Base-by-base conservation (phyloP, 192 early-diverging fungal genomes). In the Allomyces arbusculus region DNA sequence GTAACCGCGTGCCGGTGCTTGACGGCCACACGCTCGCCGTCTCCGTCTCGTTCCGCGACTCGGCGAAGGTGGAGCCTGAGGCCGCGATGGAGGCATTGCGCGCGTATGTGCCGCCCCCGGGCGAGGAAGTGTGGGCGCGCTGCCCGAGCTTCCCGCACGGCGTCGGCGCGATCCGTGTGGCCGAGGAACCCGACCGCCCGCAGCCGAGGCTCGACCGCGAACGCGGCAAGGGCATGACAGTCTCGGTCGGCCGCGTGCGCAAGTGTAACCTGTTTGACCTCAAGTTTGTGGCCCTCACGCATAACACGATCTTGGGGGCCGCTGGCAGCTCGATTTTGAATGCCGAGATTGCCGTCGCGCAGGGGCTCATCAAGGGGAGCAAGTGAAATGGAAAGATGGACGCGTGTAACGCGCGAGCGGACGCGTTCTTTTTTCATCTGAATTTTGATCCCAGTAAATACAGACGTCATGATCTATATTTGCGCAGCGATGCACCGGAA, bases 241-340 rank as follows among this genome's bases (percentile, higher is more conserved):
- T 98, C 61, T 89, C 88, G n/a, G 89, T 98, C 24, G 95, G 95
- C 14, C 82, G 95, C 65, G 82, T 95, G 63, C 81, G 93, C 62
- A 67, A 74, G 33, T 95, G 93, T 68, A 82, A 84, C 64, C 80
- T 96, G 24, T 86, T 98, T 65, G 91, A 96, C 69, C 79, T 94
- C 71, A 94, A 90, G 77, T 92, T 98, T 62, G 85, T 87, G 11
- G 72, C 94, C 33, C 77, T 98, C 16, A 86, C 87, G 24, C 95
- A 98, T 78, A 98, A 98, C 75, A 98, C 95, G 44, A 82, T 98
- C 61, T 80, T 98, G 63, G 95, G 95, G 61, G 95, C 95, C 23
- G 95, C 95, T 23, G 93, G 93, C 61, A 88, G 88, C 65, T 85
- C 87, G 68, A 89, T 98, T 45, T 76, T 98, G 69, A 91, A 96